A percentile compares a stretch with the other conserved stretches of the same genome.
phyloP scores from a whole-genome alignment of 495 filamentous ascomycete genomes.

The Neurospora sp. region DNA sequence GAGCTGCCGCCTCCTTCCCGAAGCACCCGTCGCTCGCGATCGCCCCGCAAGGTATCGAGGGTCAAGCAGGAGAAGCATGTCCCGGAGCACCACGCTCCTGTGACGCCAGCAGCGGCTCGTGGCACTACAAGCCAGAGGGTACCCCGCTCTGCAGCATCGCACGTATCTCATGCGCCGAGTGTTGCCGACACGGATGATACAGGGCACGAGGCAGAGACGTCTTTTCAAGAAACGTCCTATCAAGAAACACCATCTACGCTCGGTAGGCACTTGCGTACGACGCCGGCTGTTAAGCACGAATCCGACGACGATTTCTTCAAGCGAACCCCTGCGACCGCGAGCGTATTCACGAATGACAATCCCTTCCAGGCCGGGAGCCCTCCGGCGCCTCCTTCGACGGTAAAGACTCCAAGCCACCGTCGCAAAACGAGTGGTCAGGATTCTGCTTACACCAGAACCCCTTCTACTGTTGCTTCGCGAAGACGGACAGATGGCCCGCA shows the following conservation, averaged over 20 bases:
- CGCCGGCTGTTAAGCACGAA: conserved; percentile 37
- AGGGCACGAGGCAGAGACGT: conserved; percentile 24
- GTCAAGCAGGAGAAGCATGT: conserved; percentile 38
- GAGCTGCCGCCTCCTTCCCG: conserved; percentile 32
- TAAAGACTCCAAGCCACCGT: conserved; percentile 32
- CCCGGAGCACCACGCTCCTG: conserved; percentile 24
- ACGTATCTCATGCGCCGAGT: conserved; percentile 21
- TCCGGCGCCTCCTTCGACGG: conserved; percentile 14
- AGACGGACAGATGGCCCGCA: conserved; percentile 25
- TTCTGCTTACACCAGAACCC: conserved; percentile 14
- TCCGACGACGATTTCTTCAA: conserved; percentile 31
- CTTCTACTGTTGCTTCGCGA: conserved; percentile 15
- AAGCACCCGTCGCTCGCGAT: conserved; percentile 26
- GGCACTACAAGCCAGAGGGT: conserved; percentile 42
- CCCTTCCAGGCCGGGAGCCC: conserved; percentile 82
- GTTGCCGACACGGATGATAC: conserved; percentile 40
- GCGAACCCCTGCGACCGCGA: conserved; percentile 37
- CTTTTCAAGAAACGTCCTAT: not conserved
- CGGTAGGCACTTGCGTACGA: conserved; percentile 20
- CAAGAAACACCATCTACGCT: conserved; percentile 17
- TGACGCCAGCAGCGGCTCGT: conserved; percentile 23
- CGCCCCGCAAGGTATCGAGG: conserved; percentile 37
- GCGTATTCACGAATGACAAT: conserved; percentile 77
- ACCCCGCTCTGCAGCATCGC: conserved; percentile 34
- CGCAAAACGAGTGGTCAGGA: conserved; percentile 26